These are phyloP conservation scores for Diaporthe australafricana DNA, from an alignment of 2,329 filamentous ascomycete species.

Conservation along the genomic window DNA sequence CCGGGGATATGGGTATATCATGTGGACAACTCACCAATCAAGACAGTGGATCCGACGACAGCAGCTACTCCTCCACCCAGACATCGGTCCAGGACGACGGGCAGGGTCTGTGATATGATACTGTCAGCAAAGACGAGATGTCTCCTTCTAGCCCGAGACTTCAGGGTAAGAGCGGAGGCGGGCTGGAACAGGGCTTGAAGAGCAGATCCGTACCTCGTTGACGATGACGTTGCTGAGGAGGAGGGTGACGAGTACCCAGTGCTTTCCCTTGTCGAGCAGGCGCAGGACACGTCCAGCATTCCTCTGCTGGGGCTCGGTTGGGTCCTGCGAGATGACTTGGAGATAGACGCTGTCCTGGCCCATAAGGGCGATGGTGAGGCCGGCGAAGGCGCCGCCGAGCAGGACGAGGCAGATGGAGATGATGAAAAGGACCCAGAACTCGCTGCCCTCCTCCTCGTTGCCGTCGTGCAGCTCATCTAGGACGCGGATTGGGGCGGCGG, in stretches of 20 bases:
- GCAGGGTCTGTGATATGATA: constrained; percentile 67
- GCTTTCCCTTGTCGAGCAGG: constrained; percentile 88
- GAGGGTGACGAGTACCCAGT: constrained; percentile 97
- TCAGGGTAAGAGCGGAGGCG: not conserved
- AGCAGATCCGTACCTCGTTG: constrained; percentile 70
- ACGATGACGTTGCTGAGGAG: constrained; percentile 97
- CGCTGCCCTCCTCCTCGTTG: constrained; percentile 68
- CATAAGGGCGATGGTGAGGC: constrained; percentile 85
- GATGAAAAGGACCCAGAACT: constrained; percentile 83
- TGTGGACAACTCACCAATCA: constrained; percentile 78
- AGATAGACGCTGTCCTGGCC: constrained; percentile 94
- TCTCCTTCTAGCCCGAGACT: not conserved
- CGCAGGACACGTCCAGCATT: constrained; percentile 86
- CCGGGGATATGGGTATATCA: not conserved
- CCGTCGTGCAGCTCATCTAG: constrained; percentile 53
- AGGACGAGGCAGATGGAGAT: constrained; percentile 86
- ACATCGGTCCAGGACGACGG: constrained; percentile 93
- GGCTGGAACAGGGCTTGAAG: not conserved
- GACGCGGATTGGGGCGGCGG: constrained; percentile 57
- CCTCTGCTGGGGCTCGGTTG: constrained; percentile 84
- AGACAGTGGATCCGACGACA: constrained; percentile 89
- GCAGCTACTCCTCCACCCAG: constrained; percentile 95
- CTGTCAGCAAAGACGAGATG: not conserved
- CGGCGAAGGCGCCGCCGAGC: constrained; percentile 92
- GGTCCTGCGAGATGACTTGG: constrained; percentile 90